Conservation (phyloP, 257 asterid genomes). For the Solanum lignicaule region DNA sequence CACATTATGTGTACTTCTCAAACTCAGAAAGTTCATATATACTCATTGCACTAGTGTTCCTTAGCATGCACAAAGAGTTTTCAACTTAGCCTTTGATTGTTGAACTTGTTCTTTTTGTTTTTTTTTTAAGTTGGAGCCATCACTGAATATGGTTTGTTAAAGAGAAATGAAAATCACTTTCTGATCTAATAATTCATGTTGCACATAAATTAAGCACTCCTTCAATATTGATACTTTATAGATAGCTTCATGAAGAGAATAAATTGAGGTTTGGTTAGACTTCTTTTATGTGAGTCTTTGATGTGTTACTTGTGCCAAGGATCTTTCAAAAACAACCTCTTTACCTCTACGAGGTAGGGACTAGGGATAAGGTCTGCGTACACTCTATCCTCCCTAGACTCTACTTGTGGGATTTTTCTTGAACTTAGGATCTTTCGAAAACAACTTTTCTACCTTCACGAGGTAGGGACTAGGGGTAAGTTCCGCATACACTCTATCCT, state of each 20-base stretch:
- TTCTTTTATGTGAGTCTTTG: too few relatives aligned
- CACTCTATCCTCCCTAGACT: background rate
- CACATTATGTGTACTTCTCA: background rate
- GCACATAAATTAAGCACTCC: background rate
- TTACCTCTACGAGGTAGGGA: background rate
- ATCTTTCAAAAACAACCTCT: too few relatives aligned
- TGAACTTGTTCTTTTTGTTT: background rate
- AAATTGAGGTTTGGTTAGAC: too few relatives aligned
- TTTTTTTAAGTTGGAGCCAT: background rate
- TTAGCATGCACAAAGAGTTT: background rate
- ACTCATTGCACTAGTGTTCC: background rate
- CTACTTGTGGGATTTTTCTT: too few relatives aligned
- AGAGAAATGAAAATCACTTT: background rate
- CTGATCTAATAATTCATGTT: background rate
- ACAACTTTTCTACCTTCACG: background rate
- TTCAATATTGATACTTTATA: background rate
- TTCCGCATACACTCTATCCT: too few relatives aligned
- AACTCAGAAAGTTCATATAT: background rate
- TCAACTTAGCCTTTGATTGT: background rate
- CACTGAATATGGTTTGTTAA: background rate
- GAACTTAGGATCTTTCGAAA: too few relatives aligned
- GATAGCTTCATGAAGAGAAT: background rate
- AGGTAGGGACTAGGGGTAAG: background rate
- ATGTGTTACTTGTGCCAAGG: too few relatives aligned
- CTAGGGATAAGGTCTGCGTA: background rate